These are phyloP conservation scores for Capronia coronata DNA, from an alignment of 2,329 filamentous ascomycete species.

Conservation along the genomic window DNA sequence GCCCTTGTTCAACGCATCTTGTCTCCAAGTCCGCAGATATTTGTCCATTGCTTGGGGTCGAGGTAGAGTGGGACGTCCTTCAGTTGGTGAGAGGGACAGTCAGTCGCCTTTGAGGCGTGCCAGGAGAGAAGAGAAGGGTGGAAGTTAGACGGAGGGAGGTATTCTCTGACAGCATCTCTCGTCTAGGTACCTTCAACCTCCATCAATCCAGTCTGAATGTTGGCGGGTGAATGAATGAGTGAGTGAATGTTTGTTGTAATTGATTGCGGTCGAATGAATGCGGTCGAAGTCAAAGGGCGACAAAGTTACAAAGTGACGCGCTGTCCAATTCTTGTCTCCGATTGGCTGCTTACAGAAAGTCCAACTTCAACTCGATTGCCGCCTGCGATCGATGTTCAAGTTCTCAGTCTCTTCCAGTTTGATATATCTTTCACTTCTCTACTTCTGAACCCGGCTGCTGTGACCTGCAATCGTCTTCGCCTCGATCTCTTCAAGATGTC, in stretches of 20 bases:
- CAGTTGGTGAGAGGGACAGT: background rate
- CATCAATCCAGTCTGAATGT: no score
- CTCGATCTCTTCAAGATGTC: conserved; percentile 69
- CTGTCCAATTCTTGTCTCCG: background rate
- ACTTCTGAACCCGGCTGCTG: no score
- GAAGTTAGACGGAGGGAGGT: background rate
- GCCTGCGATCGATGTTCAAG: background rate
- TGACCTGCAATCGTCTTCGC: no score
- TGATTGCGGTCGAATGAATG: no score
- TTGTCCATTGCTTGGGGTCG: conserved; percentile 62
- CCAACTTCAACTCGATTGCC: background rate
- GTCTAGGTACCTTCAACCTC: no score
- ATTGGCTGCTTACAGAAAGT: background rate
- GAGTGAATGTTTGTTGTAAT: background rate
- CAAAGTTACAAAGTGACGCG: background rate
- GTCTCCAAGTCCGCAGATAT: conserved; percentile 88
- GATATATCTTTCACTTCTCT: no score
- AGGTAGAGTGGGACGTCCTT: background rate
- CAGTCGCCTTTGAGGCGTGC: no score
- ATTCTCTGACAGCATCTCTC: background rate
- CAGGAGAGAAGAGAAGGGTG: background rate
- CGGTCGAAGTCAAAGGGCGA: background rate
- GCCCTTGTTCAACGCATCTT: conserved; percentile 90
- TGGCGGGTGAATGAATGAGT: no score
- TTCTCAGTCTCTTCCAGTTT: background rate